Conservation (phyloP, 305 asterid genomes). For the Solanum chacoense region DNA sequence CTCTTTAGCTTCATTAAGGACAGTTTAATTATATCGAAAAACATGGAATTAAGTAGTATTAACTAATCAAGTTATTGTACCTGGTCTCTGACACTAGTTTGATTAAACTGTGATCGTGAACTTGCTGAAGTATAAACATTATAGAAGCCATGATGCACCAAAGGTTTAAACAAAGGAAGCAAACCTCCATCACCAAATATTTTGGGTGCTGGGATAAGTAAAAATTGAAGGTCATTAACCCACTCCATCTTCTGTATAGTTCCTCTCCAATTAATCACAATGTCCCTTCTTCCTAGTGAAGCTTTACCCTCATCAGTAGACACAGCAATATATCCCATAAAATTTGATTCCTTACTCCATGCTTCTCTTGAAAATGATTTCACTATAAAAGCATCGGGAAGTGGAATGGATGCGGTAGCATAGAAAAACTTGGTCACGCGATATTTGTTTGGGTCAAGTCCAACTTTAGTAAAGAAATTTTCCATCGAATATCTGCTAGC, state of each 20-base stretch:
- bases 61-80: conserved; percentile 15
- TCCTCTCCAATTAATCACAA: conserved; percentile 69
- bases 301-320: conserved; percentile 50
- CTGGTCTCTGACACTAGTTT: conserved; percentile 49
- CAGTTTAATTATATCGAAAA: neutral
- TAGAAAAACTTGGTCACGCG: conserved; percentile 38
- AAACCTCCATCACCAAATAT: conserved; percentile 21
- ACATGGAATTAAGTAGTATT: neutral
- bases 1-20: neutral
- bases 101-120: conserved; percentile 34
- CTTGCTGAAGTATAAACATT: conserved; percentile 48
- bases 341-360: conserved; percentile 61
- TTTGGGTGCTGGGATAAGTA: conserved; percentile 24
- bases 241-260: conserved; percentile 40
- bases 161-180: conserved; percentile 5
- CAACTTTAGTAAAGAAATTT: conserved; percentile 31
- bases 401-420: conserved; percentile 37
- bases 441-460: conserved; percentile 31
- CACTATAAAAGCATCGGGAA: conserved; percentile 35
- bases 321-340: conserved; percentile 66
- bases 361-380: conserved; percentile 38
- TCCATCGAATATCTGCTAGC: conserved; percentile 30
- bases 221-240: conserved; percentile 46
- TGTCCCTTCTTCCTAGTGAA: conserved; percentile 55
- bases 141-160: conserved; percentile 59